Evolutionary conservation across 140 eudicot genomes (phyloP).

Genomic region (Anethum foeniculum): DNA sequence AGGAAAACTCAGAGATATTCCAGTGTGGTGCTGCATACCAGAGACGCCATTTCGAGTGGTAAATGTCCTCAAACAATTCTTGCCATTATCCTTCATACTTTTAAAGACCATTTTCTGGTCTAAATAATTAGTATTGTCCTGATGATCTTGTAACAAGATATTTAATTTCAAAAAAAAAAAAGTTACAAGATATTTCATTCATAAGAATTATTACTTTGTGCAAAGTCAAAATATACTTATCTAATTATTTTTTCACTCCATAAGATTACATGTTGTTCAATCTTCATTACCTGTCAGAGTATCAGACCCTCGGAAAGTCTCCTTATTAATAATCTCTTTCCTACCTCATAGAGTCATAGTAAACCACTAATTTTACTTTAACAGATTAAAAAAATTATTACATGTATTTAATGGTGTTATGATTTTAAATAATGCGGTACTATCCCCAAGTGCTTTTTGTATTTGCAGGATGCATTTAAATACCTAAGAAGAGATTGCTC

Average conservation of each 20-base stretch:
- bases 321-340: neutral
- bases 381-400: neutral
- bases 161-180: too few relatives aligned
- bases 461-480: slow-evolving; percentile 81
- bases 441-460: slow-evolving; percentile 8
- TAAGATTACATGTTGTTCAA: neutral
- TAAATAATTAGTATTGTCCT: neutral
- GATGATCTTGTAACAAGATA: neutral
- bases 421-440: neutral
- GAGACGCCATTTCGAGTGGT: slow-evolving; percentile 94
- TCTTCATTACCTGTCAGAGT: neutral
- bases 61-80: slow-evolving; percentile 16
- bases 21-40: slow-evolving; percentile 73
- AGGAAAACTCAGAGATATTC: slow-evolving; percentile 54
- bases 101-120: neutral
- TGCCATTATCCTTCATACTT: neutral
- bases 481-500: slow-evolving; percentile 75
- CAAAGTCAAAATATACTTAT: neutral
- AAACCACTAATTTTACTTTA: neutral
- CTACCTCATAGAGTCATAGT: neutral
- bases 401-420: neutral
- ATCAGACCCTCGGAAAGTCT: neutral
- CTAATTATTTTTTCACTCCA: neutral
- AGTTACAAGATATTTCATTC: neutral
- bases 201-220: neutral